Evolutionary conservation across 208 protist genomes (phyloP).

Genomic region (Zelonia costaricensis): DNA sequence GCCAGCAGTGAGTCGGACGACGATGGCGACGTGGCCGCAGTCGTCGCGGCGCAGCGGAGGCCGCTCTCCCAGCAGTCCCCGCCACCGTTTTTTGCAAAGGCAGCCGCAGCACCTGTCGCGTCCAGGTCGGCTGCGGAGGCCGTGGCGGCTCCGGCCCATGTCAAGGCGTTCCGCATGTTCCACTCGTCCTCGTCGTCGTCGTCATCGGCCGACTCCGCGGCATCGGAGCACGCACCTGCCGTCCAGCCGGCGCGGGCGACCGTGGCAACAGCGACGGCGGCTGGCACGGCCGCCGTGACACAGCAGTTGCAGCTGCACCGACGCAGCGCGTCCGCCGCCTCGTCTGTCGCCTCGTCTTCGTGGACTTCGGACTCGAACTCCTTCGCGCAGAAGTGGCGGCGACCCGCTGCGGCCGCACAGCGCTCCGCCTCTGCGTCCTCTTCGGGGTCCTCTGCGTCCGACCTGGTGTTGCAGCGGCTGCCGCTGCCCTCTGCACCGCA

Average conservation of each 20-base stretch:
- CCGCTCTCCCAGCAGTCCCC: conserved; percentile 7
- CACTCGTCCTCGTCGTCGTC: conserved; percentile 25
- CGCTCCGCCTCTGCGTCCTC: conserved; percentile 7
- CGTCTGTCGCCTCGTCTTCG: conserved; percentile 1
- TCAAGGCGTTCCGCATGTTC: conserved; percentile 3
- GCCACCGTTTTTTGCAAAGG: conserved; percentile 20
- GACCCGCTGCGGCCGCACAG: neutral
- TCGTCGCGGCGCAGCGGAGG: too few species aligned
- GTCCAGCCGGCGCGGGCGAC: neutral
- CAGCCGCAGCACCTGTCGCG: neutral
- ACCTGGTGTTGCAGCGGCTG: conserved; percentile 8
- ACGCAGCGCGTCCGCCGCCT: too few species aligned
- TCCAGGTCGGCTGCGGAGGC: neutral
- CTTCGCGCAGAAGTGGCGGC: conserved; percentile 3
- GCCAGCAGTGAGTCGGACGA: conserved; percentile 2
- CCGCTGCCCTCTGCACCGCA: neutral
- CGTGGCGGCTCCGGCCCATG: neutral
- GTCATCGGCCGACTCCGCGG: neutral
- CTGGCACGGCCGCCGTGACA: too few species aligned
- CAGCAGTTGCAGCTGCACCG: too few species aligned
- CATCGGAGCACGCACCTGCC: neutral
- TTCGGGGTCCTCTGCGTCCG: conserved; percentile 11
- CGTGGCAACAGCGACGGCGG: too few species aligned
- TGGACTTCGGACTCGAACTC: neutral
- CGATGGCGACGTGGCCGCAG: neutral